Base-by-base conservation (phyloP, 73 alveolate species). In the Stentor coeruleus region DNA sequence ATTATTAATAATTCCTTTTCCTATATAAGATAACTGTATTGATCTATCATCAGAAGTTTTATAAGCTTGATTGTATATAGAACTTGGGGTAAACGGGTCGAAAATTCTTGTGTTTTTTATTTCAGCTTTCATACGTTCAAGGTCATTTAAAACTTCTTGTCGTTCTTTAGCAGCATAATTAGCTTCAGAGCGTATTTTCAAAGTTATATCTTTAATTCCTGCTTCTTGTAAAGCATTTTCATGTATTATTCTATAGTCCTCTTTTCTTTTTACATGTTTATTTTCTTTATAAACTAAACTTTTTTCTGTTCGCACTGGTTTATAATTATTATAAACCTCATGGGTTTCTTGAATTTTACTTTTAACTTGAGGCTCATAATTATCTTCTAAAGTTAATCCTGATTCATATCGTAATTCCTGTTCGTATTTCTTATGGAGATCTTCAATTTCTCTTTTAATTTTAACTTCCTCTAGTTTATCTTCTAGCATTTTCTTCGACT, bases 61-160 rank as follows among this genome's bases (percentile, higher is more conserved):
- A n/a, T n/a, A n/a, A n/a, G n/a, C n/a, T n/a, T n/a, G n/a, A n/a
- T n/a, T n/a, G n/a, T n/a, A n/a, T n/a, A n/a, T n/a, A 11, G 28
- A 20, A 49, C 66, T 49, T 20, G 20, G 66, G 66, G 66, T 49
- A 49, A 49, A 49, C 6, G 66, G 66, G 66, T 49, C 66, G 66
- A 49, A 49, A 20, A 49, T 20, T 20, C 66, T 49, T 49, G 66
- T 49, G 20, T 49, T 49, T 49, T 49, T 49, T 49, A 49, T 49
- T 49, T 49, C 66, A 49, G 20, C 6, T 20, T 49, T 49, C 66
- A 49, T 49, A 11, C 66, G 6, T 49, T 49, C 66, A 6, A 49
- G 66, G 66, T 49, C 66, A 11, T 49, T 6, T 11, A 49, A 20
- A 49, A 49, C 20, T 49, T 49, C 66, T 49, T 49, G 66, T 49